Percentiles rank a stretch among this genome's conserved stretches.
Evolutionary conservation across 1,284 basidiomycete species (phyloP).

Genomic region (Ceratobasidium theobromae): DNA sequence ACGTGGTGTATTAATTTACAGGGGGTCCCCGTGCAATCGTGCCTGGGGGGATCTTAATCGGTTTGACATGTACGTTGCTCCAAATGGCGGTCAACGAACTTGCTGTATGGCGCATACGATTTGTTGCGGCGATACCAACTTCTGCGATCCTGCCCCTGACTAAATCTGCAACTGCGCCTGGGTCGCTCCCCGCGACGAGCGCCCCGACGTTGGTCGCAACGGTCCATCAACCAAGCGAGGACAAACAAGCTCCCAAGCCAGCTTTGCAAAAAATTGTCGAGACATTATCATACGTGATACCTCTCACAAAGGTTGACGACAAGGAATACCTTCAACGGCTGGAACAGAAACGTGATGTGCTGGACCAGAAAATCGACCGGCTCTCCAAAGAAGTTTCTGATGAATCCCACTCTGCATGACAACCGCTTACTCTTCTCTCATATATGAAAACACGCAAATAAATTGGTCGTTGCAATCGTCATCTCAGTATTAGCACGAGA

Average conservation of each 20-base stretch:
- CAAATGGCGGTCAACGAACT: slow-evolving; percentile 68
- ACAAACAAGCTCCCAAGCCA: neutral
- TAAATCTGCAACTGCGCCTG: neutral
- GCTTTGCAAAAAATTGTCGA: slow-evolving; percentile 16
- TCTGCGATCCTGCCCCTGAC: neutral
- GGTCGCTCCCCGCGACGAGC: neutral
- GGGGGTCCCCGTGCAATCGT: slow-evolving; percentile 49
- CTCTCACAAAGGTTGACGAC: slow-evolving; percentile 13
- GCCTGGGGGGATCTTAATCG: slow-evolving; percentile 58
- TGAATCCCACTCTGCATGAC: neutral
- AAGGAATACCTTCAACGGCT: slow-evolving; percentile 12
- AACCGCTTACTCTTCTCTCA: neutral
- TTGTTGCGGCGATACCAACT: slow-evolving; percentile 44
- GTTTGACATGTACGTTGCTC: slow-evolving; percentile 55
- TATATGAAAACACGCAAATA: neutral
- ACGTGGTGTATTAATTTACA: slow-evolving; percentile 36
- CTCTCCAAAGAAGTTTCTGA: neutral
- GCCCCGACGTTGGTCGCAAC: neutral
- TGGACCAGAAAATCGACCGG: slow-evolving; percentile 13
- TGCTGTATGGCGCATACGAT: slow-evolving; percentile 57
- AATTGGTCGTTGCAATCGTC: slow-evolving; percentile 10
- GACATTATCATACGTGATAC: slow-evolving; percentile 14
- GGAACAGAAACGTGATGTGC: neutral
- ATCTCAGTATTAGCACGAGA: slow-evolving; percentile 21
- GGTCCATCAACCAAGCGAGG: neutral